Evolutionary conservation across 1,284 basidiomycete genomes (phyloP).

Genomic region (Ganoderma meredithae): DNA sequence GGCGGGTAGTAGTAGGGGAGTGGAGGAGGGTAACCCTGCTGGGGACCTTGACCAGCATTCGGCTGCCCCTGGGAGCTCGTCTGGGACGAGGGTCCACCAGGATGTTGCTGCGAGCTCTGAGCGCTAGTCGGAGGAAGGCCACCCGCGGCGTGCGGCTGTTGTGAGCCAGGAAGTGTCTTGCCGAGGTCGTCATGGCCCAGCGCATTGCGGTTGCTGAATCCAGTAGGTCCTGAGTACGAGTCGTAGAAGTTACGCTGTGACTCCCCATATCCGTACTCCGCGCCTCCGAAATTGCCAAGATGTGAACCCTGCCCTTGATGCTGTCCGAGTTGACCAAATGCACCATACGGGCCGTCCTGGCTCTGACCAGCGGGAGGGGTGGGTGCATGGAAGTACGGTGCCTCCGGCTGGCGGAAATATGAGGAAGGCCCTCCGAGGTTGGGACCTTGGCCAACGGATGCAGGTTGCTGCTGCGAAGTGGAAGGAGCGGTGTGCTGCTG

Average conservation of each 20-base stretch:
- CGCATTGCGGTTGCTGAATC: constrained; percentile 67
- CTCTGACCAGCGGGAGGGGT: constrained; percentile 73
- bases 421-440: constrained; percentile 46
- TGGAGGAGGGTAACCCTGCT: constrained; percentile 66
- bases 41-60: constrained; percentile 63
- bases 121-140: constrained; percentile 58
- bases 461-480: constrained; percentile 43
- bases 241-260: constrained; percentile 79
- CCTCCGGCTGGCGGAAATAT: constrained; percentile 74
- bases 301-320: constrained; percentile 64
- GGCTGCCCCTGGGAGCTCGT: constrained; percentile 61
- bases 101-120: constrained; percentile 63
- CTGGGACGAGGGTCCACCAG: constrained; percentile 44
- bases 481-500: constrained; percentile 38
- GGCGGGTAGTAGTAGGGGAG: constrained; percentile 69
- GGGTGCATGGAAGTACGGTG: constrained; percentile 76
- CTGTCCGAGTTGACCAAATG: constrained; percentile 70
- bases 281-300: constrained; percentile 61
- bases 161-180: constrained; percentile 66
- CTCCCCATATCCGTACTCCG: constrained; percentile 73
- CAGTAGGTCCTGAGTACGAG: constrained; percentile 61
- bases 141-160: constrained; percentile 55
- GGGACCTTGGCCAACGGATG: constrained; percentile 47
- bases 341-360: constrained; percentile 70
- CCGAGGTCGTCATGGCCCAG: constrained; percentile 70